phyloP scores from a whole-genome alignment of 2,329 filamentous ascomycete species.

The Colletotrichum chrysophilum region DNA sequence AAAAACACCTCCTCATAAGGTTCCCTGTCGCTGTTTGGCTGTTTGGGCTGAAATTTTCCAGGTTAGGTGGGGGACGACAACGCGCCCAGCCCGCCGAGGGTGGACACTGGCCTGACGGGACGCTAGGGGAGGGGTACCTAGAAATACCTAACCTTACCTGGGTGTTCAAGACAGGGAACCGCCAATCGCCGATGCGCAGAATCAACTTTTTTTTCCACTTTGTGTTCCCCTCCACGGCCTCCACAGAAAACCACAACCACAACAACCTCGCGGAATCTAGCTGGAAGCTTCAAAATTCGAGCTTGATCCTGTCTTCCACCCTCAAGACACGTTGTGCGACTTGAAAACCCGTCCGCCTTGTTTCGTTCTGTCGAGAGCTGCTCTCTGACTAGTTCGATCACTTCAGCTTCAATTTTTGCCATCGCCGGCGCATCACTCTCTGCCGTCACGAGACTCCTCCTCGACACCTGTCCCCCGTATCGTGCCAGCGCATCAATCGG shows the following conservation, averaged over 20 bases:
- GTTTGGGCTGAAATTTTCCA: slow-evolving; percentile 16
- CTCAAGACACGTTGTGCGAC: not conserved
- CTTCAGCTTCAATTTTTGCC: not conserved
- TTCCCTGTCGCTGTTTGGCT: not conserved
- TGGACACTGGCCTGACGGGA: not conserved
- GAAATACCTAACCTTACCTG: not conserved
- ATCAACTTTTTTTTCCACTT: slow-evolving; percentile 12
- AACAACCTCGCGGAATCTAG: slow-evolving; percentile 11
- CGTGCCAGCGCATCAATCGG: not conserved
- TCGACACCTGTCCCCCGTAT: not conserved
- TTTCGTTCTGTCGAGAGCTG: not conserved
- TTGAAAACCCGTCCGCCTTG: not conserved
- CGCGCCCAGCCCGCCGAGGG: not conserved
- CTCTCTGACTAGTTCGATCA: not conserved
- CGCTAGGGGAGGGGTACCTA: not conserved
- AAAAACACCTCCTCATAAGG: not conserved
- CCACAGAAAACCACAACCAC: not conserved
- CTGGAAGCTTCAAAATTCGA: slow-evolving; percentile 12
- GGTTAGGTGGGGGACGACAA: not conserved
- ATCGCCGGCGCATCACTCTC: not conserved
- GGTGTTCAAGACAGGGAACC: not conserved
- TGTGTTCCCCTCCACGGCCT: not conserved
- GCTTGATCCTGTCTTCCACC: not conserved
- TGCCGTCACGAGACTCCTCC: not conserved
- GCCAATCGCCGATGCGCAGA: slow-evolving; percentile 7